Conservation (phyloP, 2,329 filamentous ascomycete species). For the Arthrobotrys entomopaga region DNA sequence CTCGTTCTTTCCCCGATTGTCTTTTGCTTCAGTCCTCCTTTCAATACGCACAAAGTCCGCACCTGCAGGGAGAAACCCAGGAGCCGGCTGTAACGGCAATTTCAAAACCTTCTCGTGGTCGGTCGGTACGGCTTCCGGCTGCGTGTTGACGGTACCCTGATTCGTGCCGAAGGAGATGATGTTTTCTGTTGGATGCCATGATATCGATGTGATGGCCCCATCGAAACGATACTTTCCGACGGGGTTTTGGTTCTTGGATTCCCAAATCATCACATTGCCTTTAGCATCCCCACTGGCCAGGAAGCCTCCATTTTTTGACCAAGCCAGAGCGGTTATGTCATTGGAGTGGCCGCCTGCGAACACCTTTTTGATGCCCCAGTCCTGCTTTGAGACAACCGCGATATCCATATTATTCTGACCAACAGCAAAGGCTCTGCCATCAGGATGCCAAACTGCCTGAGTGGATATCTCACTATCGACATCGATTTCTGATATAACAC, state of each 20-base stretch:
- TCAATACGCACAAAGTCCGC: slow-evolving; percentile 33
- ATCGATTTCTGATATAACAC: slow-evolving; percentile 78
- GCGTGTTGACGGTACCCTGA: slow-evolving; percentile 92
- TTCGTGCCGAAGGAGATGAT: slow-evolving; percentile 89
- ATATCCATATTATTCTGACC: slow-evolving; percentile 82
- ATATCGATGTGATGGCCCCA: slow-evolving; percentile 82
- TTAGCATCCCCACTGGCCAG: slow-evolving; percentile 77
- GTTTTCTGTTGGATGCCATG: slow-evolving; percentile 92
- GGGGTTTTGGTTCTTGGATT: slow-evolving; percentile 84
- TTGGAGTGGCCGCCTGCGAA: slow-evolving; percentile 84
- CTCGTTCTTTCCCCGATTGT: slow-evolving; percentile 13
- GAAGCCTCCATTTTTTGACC: slow-evolving; percentile 94
- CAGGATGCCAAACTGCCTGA: slow-evolving; percentile 87
- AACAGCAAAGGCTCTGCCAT: slow-evolving; percentile 88
- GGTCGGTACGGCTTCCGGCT: slow-evolving; percentile 74
- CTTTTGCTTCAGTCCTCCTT: slow-evolving; percentile 28
- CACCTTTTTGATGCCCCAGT: slow-evolving; percentile 85
- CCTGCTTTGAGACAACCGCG: slow-evolving; percentile 84
- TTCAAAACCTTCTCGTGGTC: slow-evolving; percentile 70
- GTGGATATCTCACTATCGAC: slow-evolving; percentile 80
- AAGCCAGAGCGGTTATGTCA: slow-evolving; percentile 85
- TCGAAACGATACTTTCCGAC: slow-evolving; percentile 77
- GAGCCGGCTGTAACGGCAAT: slow-evolving; percentile 75
- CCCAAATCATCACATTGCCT: slow-evolving; percentile 82
- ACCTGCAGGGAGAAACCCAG: slow-evolving; percentile 63